Evolutionary conservation across 164 flowering plant genomes (phyloP), one percentile per base, ranked within the genome.

Genomic region (Magnolia officinalis): DNA sequence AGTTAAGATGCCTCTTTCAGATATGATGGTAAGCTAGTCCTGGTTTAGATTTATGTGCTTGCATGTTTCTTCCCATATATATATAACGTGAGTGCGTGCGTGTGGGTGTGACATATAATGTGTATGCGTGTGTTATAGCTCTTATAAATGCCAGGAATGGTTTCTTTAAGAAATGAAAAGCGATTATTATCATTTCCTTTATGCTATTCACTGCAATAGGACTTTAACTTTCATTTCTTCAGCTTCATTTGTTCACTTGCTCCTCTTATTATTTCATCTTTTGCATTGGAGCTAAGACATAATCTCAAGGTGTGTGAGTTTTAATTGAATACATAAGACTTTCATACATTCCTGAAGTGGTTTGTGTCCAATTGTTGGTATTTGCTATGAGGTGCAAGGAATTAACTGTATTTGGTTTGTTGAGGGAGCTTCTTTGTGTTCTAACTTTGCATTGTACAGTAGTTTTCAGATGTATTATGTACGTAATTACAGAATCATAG

Each of bases 1-100:
- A 81, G 92, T 93, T 75, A 93, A 93, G 89, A 90, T 93, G 92
- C 93, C 95, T 24, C 87, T 92, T 68, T 75, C 92, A 76, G 98
- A 93, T 80, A 87, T 93, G 91, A 89, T 90, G 98, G 98, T 93
- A 86, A 83, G 91, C 50, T 79, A 45, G 23, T 45, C 58, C 58
- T 11, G 49, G 26, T 63, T 24, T 10, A 65, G 14, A 65, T 29
- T 67, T 67, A 10, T 31, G 29, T 14, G 21, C 23, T 64, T 64
- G 21, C 23, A 20, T 64, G 23, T 19, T 19, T 64, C 24, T 19
- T 64, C 19, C 67, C 19, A 21, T 13, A 8, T 9, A 13, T 67
- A 67, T 67, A 7, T 24, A 7, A 67, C 21, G 14, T 67, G 45
- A 6, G 7, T 67, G 70, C 45, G 2, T 37, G 45, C 45, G 45